phyloP scores from a whole-genome alignment of 2,329 filamentous ascomycete genomes.

The Botrytis aclada region DNA sequence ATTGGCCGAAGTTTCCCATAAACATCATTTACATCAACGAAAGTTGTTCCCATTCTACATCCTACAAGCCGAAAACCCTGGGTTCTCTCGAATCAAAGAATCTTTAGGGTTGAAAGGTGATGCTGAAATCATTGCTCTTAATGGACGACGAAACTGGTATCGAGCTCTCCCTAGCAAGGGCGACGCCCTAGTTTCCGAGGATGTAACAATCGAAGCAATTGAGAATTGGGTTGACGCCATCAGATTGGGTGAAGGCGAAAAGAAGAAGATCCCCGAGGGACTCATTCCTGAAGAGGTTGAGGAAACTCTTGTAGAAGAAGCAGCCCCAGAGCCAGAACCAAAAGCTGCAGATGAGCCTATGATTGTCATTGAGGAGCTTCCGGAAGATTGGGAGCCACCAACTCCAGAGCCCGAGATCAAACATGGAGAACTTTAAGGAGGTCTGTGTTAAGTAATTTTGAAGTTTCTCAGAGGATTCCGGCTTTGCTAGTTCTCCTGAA shows the following conservation, averaged over 20 bases:
- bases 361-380: conserved; percentile 8
- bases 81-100: conserved; percentile 52
- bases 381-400: conserved; percentile 6
- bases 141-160: conserved; percentile 85
- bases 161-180: conserved; percentile 54
- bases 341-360: conserved; percentile 19
- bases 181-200: conserved; percentile 38
- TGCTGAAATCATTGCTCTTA: conserved; percentile 76
- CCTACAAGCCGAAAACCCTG: conserved; percentile 61
- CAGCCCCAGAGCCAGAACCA: conserved; percentile 31
- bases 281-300: conserved; percentile 47
- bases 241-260: conserved; percentile 80
- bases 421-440: conserved; percentile 20
- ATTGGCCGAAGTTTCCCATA: conserved; percentile 72
- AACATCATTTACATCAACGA: conserved; percentile 63
- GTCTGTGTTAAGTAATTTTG: neutral
- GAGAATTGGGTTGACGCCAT: conserved; percentile 91
- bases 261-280: conserved; percentile 67
- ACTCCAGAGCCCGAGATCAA: conserved; percentile 19
- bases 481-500: neutral
- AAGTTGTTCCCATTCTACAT: conserved; percentile 82
- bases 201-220: conserved; percentile 58
- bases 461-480: neutral
- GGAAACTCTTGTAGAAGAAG: conserved; percentile 44
- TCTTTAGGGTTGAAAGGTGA: conserved; percentile 60